Evolutionary conservation across 129 eudicot species (phyloP).

Genomic region (Deinandra increscens): DNA sequence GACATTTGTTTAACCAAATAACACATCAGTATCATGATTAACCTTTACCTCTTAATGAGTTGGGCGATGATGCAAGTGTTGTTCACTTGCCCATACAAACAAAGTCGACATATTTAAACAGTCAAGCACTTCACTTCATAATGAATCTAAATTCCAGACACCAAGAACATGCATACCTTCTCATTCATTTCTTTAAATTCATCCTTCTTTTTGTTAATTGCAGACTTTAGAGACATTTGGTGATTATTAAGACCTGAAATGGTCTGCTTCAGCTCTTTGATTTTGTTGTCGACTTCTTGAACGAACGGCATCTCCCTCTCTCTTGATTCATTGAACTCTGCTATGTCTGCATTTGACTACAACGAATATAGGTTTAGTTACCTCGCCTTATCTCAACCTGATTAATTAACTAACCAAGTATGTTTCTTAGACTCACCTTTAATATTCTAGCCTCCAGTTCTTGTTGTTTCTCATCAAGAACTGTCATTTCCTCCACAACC

Average conservation of each 20-base stretch:
- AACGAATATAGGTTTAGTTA: constrained; percentile 5
- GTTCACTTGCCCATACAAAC: too few relatives aligned
- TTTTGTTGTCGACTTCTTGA: constrained; percentile 62
- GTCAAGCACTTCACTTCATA: too few relatives aligned
- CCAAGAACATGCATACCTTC: too few relatives aligned
- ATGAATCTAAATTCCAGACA: too few relatives aligned
- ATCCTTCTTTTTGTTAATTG: too few relatives aligned
- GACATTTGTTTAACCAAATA: too few relatives aligned
- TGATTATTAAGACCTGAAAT: too few relatives aligned
- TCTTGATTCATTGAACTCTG: constrained; percentile 54
- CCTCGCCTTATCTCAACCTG: not conserved
- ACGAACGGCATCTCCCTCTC: constrained; percentile 73
- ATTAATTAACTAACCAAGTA: not conserved
- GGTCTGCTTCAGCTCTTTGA: constrained; percentile 59
- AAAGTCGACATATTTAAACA: too few relatives aligned
- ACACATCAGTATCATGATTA: too few relatives aligned
- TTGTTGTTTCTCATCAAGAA: constrained; percentile 47
- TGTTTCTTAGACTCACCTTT: constrained; percentile 44
- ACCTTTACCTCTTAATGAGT: not conserved
- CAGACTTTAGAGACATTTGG: too few relatives aligned
- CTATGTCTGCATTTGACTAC: constrained; percentile 62
- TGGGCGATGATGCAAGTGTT: not conserved
- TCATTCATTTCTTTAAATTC: too few relatives aligned
- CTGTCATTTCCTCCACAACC: constrained; percentile 44
- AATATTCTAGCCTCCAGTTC: constrained; percentile 45